phyloP scores from a whole-genome alignment of 768 basidiomycete genomes.

The Kwoniella sp. region DNA sequence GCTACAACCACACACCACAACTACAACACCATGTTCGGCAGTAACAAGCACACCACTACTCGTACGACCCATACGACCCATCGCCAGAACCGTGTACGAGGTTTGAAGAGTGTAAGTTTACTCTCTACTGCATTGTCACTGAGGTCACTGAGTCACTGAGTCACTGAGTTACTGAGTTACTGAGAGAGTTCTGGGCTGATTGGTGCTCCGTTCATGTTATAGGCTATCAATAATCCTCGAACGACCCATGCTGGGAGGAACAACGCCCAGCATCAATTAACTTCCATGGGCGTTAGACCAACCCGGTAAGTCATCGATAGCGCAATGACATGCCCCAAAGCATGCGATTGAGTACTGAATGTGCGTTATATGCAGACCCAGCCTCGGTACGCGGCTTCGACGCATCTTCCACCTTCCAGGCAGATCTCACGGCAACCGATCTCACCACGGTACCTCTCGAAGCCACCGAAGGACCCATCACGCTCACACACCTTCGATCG shows the following conservation, averaged over 20 bases:
- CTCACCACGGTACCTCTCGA: background rate
- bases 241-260: constrained; percentile 30
- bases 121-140: too few species aligned
- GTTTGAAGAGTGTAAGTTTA: constrained; percentile 24
- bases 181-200: too few species aligned
- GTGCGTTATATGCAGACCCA: constrained; percentile 15
- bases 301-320: constrained; percentile 28
- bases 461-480: background rate
- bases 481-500: background rate
- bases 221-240: constrained; percentile 41
- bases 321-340: too few species aligned
- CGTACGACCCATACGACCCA: constrained; percentile 19
- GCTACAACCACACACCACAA: too few species aligned
- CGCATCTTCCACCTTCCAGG: constrained; percentile 31
- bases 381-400: constrained; percentile 29
- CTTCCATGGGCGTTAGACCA: constrained; percentile 28
- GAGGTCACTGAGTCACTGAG: too few species aligned
- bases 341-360: too few species aligned
- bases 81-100: constrained; percentile 28
- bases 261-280: constrained; percentile 28
- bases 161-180: too few species aligned
- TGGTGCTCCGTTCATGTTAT: background rate
- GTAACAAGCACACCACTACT: constrained; percentile 8
- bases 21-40: constrained; percentile 6
- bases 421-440: constrained; percentile 23